Evolutionary conservation across 441 rosid genomes (phyloP).

Genomic region (Eutrema salsugineum): DNA sequence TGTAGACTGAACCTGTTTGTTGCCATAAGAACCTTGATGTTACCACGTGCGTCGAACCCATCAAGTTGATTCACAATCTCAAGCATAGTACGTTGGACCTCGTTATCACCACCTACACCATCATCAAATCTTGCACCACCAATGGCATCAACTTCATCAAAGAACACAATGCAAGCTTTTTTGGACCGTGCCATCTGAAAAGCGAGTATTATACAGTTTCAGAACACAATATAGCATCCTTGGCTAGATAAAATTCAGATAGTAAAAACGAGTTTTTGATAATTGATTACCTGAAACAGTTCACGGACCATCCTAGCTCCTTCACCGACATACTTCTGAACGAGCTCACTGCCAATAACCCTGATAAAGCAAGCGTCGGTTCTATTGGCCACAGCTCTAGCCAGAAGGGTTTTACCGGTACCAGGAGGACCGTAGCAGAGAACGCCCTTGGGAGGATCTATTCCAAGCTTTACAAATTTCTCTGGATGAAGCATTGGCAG

Average conservation of each 20-base stretch:
- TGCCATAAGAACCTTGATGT: conserved; percentile 88
- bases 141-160: conserved; percentile 83
- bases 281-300: conserved; percentile 71
- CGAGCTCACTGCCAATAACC: conserved; percentile 95
- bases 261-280: not conserved
- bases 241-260: not conserved
- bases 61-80: conserved; percentile 93
- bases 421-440: conserved; percentile 98
- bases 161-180: conserved; percentile 82
- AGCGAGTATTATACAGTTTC: not conserved
- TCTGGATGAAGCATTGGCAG: conserved; percentile 99
- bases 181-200: conserved; percentile 82
- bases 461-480: conserved; percentile 96
- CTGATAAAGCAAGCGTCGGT: conserved; percentile 96
- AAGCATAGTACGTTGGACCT: conserved; percentile 89
- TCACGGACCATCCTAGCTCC: conserved; percentile 98
- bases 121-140: conserved; percentile 95
- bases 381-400: conserved; percentile 95
- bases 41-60: conserved; percentile 91
- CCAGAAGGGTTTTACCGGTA: conserved; percentile 87
- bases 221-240: not conserved
- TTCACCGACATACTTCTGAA: conserved; percentile 95
- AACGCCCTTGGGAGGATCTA: conserved; percentile 97
- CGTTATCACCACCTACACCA: conserved; percentile 82
- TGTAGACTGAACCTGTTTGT: conserved; percentile 56